Conservation (phyloP, 2,329 filamentous ascomycete genomes). For the Cercospora sp. region DNA sequence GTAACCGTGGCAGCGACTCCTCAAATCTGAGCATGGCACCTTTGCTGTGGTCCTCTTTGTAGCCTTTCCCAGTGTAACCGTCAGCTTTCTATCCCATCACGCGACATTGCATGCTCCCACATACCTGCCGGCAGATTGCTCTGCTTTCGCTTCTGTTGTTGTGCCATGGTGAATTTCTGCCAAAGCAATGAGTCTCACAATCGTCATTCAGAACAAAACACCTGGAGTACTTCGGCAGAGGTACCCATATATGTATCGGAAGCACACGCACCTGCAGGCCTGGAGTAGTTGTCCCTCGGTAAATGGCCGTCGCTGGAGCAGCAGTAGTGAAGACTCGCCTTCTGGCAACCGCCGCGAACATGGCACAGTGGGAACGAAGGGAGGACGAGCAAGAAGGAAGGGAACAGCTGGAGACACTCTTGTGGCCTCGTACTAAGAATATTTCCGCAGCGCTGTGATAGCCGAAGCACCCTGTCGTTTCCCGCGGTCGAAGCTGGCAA, state of each 20-base stretch:
- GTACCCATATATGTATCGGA: background rate
- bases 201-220: background rate
- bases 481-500: constrained; percentile 16
- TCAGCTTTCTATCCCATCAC: constrained; percentile 1
- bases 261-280: constrained; percentile 14
- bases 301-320: constrained; percentile 21
- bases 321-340: constrained; percentile 27
- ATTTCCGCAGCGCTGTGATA: constrained; percentile 7
- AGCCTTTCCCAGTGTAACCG: constrained; percentile 54
- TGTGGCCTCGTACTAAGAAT: constrained; percentile 5
- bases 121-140: constrained; percentile 50
- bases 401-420: constrained; percentile 1
- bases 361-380: constrained; percentile 14
- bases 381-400: constrained; percentile 5
- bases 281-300: constrained; percentile 29
- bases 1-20: constrained; percentile 76
- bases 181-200: background rate
- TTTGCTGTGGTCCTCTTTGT: constrained; percentile 76
- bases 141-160: constrained; percentile 43
- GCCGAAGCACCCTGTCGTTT: constrained; percentile 15
- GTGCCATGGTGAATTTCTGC: constrained; percentile 35
- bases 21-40: constrained; percentile 82
- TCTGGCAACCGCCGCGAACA: constrained; percentile 33
- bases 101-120: constrained; percentile 22
- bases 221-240: background rate